A percentile compares a stretch with the other conserved stretches of the same genome.
Evolutionary conservation across 2,329 filamentous ascomycete genomes (phyloP).

Genomic region (Xylariaceae sp.): DNA sequence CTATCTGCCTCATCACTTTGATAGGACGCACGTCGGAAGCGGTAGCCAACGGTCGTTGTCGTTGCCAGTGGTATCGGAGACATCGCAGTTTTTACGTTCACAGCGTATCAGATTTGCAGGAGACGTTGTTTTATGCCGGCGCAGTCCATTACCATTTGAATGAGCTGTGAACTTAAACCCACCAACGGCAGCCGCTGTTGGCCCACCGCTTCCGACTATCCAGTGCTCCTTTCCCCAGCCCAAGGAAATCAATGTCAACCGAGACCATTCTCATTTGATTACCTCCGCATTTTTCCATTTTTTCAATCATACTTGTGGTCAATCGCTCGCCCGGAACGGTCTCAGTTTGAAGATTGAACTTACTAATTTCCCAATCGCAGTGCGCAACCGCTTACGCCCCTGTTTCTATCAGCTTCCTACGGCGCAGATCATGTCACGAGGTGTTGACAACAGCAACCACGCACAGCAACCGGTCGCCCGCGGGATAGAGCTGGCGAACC

Average conservation of each 20-base stretch:
- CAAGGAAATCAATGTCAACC: not conserved
- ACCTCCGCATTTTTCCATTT: not conserved
- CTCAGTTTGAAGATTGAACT: not conserved
- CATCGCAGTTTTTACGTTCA: too few species aligned
- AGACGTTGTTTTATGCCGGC: too few species aligned
- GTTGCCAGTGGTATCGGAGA: not conserved
- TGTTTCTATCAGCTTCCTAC: constrained; percentile 5
- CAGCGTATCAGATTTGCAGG: too few species aligned
- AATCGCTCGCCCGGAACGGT: not conserved
- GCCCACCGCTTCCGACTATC: not conserved
- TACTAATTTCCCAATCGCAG: constrained; percentile 10
- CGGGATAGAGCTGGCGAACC: constrained; percentile 25
- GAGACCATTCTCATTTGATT: too few species aligned
- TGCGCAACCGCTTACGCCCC: constrained; percentile 11
- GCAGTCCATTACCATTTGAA: too few species aligned
- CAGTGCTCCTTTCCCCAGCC: not conserved
- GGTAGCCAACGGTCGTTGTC: not conserved
- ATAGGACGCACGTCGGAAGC: not conserved
- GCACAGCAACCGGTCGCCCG: constrained; percentile 25
- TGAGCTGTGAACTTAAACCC: too few species aligned
- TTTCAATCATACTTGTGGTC: not conserved
- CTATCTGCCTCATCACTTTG: not conserved
- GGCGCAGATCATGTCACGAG: constrained; percentile 27
- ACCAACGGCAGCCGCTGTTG: not conserved
- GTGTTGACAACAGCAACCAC: constrained; percentile 25